Evolutionary conservation across 805 yeast genomes (phyloP).

Genomic region (Ogataea pini): DNA sequence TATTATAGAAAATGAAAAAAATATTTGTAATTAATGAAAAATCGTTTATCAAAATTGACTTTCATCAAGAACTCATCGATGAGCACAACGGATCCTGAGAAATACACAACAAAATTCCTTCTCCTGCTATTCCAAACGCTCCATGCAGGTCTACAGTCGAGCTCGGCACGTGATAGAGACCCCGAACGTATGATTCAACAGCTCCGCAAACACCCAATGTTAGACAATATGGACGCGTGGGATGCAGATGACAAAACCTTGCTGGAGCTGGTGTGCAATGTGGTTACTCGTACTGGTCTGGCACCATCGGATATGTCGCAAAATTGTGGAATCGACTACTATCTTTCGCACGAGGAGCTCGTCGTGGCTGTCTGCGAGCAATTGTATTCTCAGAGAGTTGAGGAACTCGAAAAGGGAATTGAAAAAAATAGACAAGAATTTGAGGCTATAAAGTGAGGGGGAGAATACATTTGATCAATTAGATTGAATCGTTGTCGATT

Average conservation of each 20-base stretch:
- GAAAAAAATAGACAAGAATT: conserved; percentile 19
- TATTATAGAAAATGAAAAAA: neutral
- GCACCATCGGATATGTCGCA: neutral
- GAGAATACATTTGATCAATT: too few species aligned
- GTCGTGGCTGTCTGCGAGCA: conserved; percentile 27
- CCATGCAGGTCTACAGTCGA: conserved; percentile 22
- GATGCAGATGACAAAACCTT: conserved; percentile 20
- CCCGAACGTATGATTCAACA: conserved; percentile 15
- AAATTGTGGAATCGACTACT: conserved; percentile 8
- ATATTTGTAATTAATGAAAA: too few species aligned
- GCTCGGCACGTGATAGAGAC: conserved; percentile 15
- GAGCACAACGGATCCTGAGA: conserved; percentile 18
- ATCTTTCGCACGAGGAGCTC: conserved; percentile 19
- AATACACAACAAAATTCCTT: conserved; percentile 32
- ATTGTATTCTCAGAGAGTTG: conserved; percentile 23
- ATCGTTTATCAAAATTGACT: too few species aligned
- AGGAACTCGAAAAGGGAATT: conserved; percentile 25
- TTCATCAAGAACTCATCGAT: too few species aligned
- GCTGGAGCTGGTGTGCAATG: conserved; percentile 19
- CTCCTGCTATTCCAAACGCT: conserved; percentile 34
- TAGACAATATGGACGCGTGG: conserved; percentile 17
- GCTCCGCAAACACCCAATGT: conserved; percentile 30
- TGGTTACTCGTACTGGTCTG: conserved; percentile 21
- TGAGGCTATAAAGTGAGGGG: neutral
- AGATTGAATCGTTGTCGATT: too few species aligned